Evolutionary conservation across 2,329 filamentous ascomycete genomes (phyloP).

Genomic region (Claviceps sp.): DNA sequence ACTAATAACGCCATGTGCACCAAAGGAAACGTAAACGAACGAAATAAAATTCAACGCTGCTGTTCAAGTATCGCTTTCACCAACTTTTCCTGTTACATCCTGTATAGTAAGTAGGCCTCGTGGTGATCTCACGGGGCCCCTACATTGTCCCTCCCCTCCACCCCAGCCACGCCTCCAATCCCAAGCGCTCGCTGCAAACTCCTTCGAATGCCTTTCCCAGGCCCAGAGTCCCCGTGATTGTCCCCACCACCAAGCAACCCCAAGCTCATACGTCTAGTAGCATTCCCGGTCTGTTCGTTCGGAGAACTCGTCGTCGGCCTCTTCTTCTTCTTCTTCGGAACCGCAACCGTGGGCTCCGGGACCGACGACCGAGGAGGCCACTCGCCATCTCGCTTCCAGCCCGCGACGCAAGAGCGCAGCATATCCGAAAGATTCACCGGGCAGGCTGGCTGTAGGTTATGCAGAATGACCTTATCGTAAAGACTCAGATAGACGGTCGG

Average conservation of each 20-base stretch:
- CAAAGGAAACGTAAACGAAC: too few relatives aligned
- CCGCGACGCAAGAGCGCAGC: constrained; percentile 66
- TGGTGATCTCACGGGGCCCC: not conserved
- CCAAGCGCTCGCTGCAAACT: constrained; percentile 34
- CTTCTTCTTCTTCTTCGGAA: constrained; percentile 29
- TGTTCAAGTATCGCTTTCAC: not conserved
- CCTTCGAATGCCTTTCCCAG: constrained; percentile 28
- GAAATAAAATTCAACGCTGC: too few relatives aligned
- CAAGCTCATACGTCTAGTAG: constrained; percentile 32
- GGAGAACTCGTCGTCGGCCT: constrained; percentile 12
- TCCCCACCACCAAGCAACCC: constrained; percentile 29
- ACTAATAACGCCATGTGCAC: too few relatives aligned
- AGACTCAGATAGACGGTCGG: constrained; percentile 65
- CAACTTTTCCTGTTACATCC: not conserved
- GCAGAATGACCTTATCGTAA: constrained; percentile 77
- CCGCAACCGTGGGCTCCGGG: constrained; percentile 22
- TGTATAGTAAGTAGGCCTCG: too few relatives aligned
- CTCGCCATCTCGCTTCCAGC: constrained; percentile 87
- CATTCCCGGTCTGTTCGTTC: constrained; percentile 15
- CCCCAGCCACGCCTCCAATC: constrained; percentile 16
- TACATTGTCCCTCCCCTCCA: not conserved
- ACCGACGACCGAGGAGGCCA: constrained; percentile 57
- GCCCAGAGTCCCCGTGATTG: constrained; percentile 18
- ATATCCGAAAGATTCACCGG: constrained; percentile 81
- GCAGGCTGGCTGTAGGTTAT: constrained; percentile 68